Percentiles rank a stretch among this genome's conserved stretches.
These are phyloP conservation scores for Aspergillus sp. DNA, from an alignment of 2,329 filamentous ascomycete genomes.

Conservation along the genomic window DNA sequence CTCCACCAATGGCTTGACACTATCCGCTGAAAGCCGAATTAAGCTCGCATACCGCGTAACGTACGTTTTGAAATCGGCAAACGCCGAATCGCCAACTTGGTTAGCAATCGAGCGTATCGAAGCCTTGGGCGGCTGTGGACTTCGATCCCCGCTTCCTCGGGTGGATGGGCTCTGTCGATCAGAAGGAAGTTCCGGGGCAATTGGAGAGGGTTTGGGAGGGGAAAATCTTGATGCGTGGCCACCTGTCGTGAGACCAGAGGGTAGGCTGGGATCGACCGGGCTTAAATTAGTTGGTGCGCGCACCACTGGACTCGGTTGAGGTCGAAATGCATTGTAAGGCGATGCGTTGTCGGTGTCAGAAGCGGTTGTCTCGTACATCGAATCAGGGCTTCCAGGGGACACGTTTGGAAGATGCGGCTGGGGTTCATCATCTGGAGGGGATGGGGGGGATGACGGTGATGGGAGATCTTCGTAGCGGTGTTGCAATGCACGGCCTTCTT, in stretches of 20 bases:
- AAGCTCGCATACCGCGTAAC: constrained; percentile 66
- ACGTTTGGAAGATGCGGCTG: background rate
- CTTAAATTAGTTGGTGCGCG: constrained; percentile 13
- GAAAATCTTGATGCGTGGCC: constrained; percentile 10
- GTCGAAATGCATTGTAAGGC: constrained; percentile 15
- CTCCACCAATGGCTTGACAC: constrained; percentile 55
- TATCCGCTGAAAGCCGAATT: constrained; percentile 69
- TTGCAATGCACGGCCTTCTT: constrained; percentile 44
- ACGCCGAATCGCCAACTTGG: constrained; percentile 53
- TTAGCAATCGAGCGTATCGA: constrained; percentile 29
- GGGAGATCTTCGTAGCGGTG: constrained; percentile 28
- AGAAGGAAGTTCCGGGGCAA: constrained; percentile 5
- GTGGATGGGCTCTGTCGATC: constrained; percentile 8
- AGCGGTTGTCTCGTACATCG: constrained; percentile 19
- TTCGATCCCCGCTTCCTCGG: constrained; percentile 10
- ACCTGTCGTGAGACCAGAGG: constrained; percentile 16
- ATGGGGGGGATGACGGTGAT: constrained; percentile 10
- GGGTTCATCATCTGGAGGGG: background rate
- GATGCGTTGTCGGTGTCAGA: constrained; percentile 17
- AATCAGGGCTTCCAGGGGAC: constrained; percentile 15
- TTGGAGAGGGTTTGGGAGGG: constrained; percentile 7
- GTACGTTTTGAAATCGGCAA: constrained; percentile 59
- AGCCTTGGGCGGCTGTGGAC: constrained; percentile 20
- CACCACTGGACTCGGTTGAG: constrained; percentile 15
- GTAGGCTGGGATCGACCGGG: constrained; percentile 16